Percentiles rank a stretch among this genome's conserved stretches.
These are phyloP conservation scores for Xerocomus brunneocitrinus DNA, from an alignment of 768 basidiomycete species.

Conservation along the genomic window DNA sequence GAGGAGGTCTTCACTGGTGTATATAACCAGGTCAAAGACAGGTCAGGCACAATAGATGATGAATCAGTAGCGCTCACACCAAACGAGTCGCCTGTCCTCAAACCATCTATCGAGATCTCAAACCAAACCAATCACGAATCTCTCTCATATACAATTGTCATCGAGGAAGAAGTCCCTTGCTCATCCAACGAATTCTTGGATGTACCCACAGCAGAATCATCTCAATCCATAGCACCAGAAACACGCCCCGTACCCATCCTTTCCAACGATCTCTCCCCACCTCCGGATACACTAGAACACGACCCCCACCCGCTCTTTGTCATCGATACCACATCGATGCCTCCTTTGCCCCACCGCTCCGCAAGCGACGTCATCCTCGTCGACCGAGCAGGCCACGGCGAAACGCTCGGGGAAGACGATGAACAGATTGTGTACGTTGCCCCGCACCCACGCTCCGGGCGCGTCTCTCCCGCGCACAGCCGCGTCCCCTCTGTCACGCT, in stretches of 20 bases:
- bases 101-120: slow-evolving; percentile 11
- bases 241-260: background rate
- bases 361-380: slow-evolving; percentile 22
- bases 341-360: slow-evolving; percentile 1
- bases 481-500: slow-evolving; percentile 13
- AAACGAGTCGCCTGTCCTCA: slow-evolving; percentile 2
- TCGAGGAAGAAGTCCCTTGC: background rate
- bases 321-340: slow-evolving; percentile 39
- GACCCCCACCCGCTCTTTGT: slow-evolving; percentile 21
- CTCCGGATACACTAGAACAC: background rate
- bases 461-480: slow-evolving; percentile 10
- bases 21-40: slow-evolving; percentile 20
- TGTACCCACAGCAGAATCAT: background rate
- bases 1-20: slow-evolving; percentile 39
- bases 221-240: background rate
- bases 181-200: too few relatives aligned
- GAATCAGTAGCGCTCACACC: background rate
- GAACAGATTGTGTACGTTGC: slow-evolving; percentile 77
- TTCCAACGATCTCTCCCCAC: background rate
- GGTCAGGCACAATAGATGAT: background rate
- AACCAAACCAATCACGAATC: background rate
- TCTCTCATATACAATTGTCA: background rate
- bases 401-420: slow-evolving; percentile 20
- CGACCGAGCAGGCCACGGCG: slow-evolving; percentile 16
- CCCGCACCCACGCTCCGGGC: slow-evolving; percentile 53